These are phyloP conservation scores for Drechslerella coelobrocha DNA, from an alignment of 2,329 filamentous ascomycete genomes.

Conservation along the genomic window DNA sequence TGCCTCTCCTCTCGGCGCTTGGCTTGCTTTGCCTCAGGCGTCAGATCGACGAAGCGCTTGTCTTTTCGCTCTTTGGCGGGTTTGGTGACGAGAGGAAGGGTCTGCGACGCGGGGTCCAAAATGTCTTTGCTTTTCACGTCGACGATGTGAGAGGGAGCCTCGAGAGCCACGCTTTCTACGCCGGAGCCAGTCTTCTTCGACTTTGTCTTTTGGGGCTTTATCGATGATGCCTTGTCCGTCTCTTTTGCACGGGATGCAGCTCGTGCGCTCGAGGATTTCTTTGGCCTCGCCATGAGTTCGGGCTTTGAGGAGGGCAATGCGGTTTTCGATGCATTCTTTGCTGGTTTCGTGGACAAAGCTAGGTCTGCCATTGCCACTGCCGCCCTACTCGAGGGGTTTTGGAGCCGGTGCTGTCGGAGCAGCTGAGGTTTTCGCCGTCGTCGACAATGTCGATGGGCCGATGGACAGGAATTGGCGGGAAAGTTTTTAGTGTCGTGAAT, in stretches of 20 bases:
- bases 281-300: constrained; percentile 15
- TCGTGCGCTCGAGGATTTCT: constrained; percentile 30
- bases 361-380: constrained; percentile 40
- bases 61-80: constrained; percentile 28
- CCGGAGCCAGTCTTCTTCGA: constrained; percentile 28
- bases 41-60: constrained; percentile 40
- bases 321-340: constrained; percentile 27
- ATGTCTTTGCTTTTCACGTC: constrained; percentile 10
- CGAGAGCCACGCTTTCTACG: constrained; percentile 36
- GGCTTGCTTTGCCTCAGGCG: constrained; percentile 35
- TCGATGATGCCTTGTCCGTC: constrained; percentile 18
- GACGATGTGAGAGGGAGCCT: not conserved
- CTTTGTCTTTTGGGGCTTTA: constrained; percentile 32
- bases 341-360: not conserved
- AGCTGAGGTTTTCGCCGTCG: constrained; percentile 10
- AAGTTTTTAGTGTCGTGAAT: constrained; percentile 16
- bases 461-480: constrained; percentile 12
- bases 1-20: constrained; percentile 46
- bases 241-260: constrained; percentile 27
- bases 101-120: not conserved
- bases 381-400: not conserved
- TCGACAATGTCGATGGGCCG: constrained; percentile 14
- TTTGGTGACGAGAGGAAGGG: constrained; percentile 9
- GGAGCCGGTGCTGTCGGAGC: constrained; percentile 7
- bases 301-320: constrained; percentile 24